Evolutionary conservation across 805 yeast genomes (phyloP), one percentile per base, ranked within the genome.

Genomic region (Saturnispora quitensis): DNA sequence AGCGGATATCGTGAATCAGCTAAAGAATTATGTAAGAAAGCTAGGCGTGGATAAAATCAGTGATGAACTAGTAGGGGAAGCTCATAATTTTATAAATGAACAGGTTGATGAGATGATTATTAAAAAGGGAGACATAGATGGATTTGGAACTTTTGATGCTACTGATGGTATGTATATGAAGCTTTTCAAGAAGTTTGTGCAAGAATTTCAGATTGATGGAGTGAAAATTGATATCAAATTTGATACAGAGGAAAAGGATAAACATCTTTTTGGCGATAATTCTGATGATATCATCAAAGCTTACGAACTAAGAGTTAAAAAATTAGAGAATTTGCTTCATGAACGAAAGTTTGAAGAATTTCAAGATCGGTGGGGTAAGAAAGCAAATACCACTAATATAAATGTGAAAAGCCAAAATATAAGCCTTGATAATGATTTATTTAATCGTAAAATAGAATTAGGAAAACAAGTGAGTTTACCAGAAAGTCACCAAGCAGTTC

Each of bases 311-410:
- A 71, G 96, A 50, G 86, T 91, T 40, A 80, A 78, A 55, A 85
- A 85, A 58, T 73, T 91, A 49, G 97, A 89, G 58, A 83, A 79
- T 50, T 66, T 89, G 38, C 68, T 89, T 15, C 93, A 89, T 62
- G 88, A 86, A 55, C 84, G 81, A 50, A 87, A 79, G 56, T 80
- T 75, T 60, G 75, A 75, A 45, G 77, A 80, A 48, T 70, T 80
- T 38, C 73, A 73, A 33, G 63, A 62, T n/a, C 62, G 61, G 47
- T 67, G 70, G 69, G 60, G 68, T 2, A 66, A 61, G 47, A 42
- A 40, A 48, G 46, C 53, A 6, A 18, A 18, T 13, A 9, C 48
- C 34, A 35, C 50, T 13, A 22, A 20, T 25, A 40, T 55, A n/a
- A 56, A 50, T n/a, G 18, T 55, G 12, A 51, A 40, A 24, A 34